These are phyloP conservation scores for Didymella keratinophila DNA, from an alignment of 2,329 filamentous ascomycete genomes.

Conservation along the genomic window DNA sequence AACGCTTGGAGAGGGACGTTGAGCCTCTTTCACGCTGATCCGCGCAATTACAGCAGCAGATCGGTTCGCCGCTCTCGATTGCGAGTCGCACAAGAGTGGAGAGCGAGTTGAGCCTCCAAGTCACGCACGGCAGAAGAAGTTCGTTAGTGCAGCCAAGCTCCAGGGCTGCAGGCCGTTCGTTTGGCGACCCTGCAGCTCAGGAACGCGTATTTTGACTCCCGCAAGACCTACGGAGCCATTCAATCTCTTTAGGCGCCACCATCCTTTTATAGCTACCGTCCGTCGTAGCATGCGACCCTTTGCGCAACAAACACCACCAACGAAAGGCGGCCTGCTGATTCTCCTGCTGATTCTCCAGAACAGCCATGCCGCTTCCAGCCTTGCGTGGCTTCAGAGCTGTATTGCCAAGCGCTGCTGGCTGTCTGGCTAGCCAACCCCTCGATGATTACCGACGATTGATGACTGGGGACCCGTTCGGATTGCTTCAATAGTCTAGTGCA, in stretches of 20 bases:
- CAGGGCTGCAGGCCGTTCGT: conserved; percentile 6
- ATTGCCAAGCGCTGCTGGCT: conserved; percentile 18
- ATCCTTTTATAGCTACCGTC: conserved; percentile 5
- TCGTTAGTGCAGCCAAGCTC: conserved; percentile 3
- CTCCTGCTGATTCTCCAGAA: conserved; percentile 8
- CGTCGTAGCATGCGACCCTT: conserved; percentile 7
- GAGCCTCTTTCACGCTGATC: conserved; percentile 1
- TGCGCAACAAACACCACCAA: conserved; percentile 7
- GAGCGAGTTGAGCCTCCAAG: background rate
- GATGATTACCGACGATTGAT: conserved; percentile 3
- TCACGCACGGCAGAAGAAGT: conserved; percentile 7
- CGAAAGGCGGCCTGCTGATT: conserved; percentile 6
- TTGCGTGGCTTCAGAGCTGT: conserved; percentile 12
- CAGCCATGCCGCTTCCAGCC: conserved; percentile 16
- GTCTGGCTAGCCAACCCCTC: conserved; percentile 7
- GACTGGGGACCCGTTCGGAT: conserved; percentile 9
- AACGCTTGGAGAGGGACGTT: conserved; percentile 4
- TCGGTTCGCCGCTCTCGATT: background rate
- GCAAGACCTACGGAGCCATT: conserved; percentile 4
- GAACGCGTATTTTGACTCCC: conserved; percentile 10
- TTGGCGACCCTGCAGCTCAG: conserved; percentile 6
- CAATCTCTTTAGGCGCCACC: conserved; percentile 9
- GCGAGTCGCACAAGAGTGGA: conserved; percentile 2
- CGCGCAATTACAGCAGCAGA: conserved; percentile 1
- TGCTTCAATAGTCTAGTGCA: conserved; percentile 8